Evolutionary conservation across 441 rosid species (phyloP).

Genomic region (Erysimum pusillum): DNA sequence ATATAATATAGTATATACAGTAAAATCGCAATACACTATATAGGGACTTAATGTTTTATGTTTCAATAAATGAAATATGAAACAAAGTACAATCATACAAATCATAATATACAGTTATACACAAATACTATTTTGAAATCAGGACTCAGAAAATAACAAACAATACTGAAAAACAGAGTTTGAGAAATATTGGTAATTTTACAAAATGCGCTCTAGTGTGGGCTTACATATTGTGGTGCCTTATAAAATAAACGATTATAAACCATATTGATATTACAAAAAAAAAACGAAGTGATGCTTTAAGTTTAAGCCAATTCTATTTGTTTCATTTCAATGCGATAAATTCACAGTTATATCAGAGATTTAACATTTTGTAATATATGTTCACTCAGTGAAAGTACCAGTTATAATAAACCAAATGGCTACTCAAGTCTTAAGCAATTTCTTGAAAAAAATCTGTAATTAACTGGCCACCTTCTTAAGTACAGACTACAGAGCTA

Average conservation of each 20-base stretch:
- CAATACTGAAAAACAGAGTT: no score
- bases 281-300: no score
- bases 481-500: background rate
- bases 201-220: no score
- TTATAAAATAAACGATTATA: background rate
- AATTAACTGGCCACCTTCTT: background rate
- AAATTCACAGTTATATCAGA: no score
- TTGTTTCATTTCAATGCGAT: background rate
- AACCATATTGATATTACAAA: no score
- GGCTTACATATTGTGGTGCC: background rate
- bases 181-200: background rate
- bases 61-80: slow-evolving; percentile 12
- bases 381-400: background rate
- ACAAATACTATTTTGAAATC: no score
- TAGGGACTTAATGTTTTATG: background rate
- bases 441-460: background rate
- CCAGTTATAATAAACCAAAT: background rate
- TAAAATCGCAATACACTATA: background rate
- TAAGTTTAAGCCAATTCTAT: background rate
- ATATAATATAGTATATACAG: background rate
- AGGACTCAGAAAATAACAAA: no score
- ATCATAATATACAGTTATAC: background rate
- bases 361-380: background rate
- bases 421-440: background rate
- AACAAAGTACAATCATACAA: background rate